phyloP scores from a whole-genome alignment of 768 basidiomycete genomes.

The Trametes cinnabarina region DNA sequence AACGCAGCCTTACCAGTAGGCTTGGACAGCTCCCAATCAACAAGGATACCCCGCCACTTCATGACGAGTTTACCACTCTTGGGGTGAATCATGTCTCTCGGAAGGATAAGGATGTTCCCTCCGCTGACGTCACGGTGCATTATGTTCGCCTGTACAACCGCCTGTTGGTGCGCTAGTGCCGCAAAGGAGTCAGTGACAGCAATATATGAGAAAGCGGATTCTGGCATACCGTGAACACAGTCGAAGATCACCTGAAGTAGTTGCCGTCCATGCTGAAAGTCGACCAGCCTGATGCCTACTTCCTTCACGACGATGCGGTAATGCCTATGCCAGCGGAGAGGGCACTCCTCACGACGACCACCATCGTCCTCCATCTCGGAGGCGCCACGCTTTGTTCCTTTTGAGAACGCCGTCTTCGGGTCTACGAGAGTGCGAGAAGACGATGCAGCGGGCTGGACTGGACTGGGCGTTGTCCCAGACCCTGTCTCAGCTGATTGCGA shows the following conservation, averaged over 20 bases:
- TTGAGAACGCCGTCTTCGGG: no score
- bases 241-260: background rate
- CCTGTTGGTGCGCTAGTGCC: background rate
- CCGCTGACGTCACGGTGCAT: conserved; percentile 13
- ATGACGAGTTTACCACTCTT: background rate
- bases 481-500: no score
- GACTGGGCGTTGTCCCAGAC: background rate
- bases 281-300: background rate
- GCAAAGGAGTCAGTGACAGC: background rate
- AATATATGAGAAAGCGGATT: background rate
- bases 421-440: no score
- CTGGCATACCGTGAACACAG: background rate
- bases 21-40: conserved; percentile 9
- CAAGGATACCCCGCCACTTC: background rate
- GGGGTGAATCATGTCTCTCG: background rate
- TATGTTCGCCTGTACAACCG: background rate
- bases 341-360: background rate
- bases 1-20: background rate
- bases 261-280: background rate
- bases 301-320: conserved; percentile 8
- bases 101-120: conserved; percentile 5
- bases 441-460: background rate
- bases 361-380: background rate
- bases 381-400: no score
- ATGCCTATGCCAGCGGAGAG: background rate